Conservation (phyloP, 2,329 filamentous ascomycete species). For the Talaromyces verruculosus region DNA sequence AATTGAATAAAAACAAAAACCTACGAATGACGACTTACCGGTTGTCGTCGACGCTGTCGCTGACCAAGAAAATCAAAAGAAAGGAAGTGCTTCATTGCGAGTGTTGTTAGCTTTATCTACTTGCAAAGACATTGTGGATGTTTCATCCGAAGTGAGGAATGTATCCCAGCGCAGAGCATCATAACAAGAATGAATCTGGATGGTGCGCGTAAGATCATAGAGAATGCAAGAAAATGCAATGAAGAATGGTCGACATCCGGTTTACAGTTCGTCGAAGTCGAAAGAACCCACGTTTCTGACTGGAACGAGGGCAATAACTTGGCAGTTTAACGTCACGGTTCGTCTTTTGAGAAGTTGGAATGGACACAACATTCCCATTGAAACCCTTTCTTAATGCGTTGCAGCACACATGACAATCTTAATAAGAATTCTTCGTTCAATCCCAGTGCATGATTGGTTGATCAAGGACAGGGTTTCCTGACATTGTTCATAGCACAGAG, state of each 20-base stretch:
- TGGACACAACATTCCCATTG: constrained; percentile 17
- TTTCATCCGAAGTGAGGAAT: constrained; percentile 18
- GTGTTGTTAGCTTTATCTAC: constrained; percentile 20
- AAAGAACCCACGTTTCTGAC: neutral
- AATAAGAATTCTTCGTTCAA: neutral
- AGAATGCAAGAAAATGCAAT: constrained; percentile 24
- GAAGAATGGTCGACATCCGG: constrained; percentile 20
- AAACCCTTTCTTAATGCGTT: neutral
- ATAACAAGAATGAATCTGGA: constrained; percentile 18
- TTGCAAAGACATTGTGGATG: constrained; percentile 5
- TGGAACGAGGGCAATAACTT: neutral
- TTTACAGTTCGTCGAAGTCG: neutral
- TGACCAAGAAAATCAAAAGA: constrained; percentile 12
- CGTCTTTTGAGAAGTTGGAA: neutral
- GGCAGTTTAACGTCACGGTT: neutral
- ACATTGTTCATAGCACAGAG: neutral
- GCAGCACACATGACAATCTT: neutral
- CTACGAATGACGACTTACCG: constrained; percentile 16
- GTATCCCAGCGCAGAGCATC: constrained; percentile 12
- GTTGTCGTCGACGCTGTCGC: constrained; percentile 19
- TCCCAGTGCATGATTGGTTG: neutral
- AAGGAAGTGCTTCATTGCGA: neutral
- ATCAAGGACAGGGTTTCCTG: neutral
- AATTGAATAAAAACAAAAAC: constrained; percentile 17
- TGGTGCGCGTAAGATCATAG: neutral